Base-by-base conservation (phyloP, 1,139 yeast species). In the Nakaseomyces bracarensis region DNA sequence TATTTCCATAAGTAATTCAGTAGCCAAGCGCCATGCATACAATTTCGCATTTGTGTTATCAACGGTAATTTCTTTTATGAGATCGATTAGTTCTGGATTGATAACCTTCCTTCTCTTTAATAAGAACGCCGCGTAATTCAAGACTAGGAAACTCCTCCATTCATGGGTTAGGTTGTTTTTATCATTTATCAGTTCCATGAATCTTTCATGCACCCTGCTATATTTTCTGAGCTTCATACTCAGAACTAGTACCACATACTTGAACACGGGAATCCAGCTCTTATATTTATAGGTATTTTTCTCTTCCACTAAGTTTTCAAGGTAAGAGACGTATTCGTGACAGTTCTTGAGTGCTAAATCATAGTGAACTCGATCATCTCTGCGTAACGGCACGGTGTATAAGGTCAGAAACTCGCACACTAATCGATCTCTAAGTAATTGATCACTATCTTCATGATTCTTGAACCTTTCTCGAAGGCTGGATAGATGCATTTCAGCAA, bases 401-500 rank as follows among this genome's bases (percentile, higher is more conserved):
- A 56, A 34, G 2, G 53, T 39, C 28, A 53, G 34, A 34, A 51
- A 55, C 35, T 56, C 57, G 19, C 54, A 47, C 3, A 37, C 45
- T 51, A 58, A 46, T 41, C 49, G 48, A 13, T 51, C 51, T 15
- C 48, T 43, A 20, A 51, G 27, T 14, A 49, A 25, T 4, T 40
- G 29, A n/a, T 42, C 36, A 13, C 44, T 48, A 13, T 42, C 29
- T 28, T 51, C 48, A 37, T 49, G 50, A 28, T 48, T 47, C 26
- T 48, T 44, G 13, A 57, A 38, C 33, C 58, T 43, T 37, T 54
- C 58, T 21, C 50, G 45, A 19, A 55, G 38, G 14, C 55, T 43
- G 3, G 55, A 50, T 11, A 59, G 35, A 40, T 55, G 55, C 25
- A 43, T 48, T 45, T 58, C 62, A 1, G 61, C 63, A 18, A 55